Base-by-base conservation (phyloP, 2,329 filamentous ascomycete genomes). In the Colletotrichum nymphaeae region DNA sequence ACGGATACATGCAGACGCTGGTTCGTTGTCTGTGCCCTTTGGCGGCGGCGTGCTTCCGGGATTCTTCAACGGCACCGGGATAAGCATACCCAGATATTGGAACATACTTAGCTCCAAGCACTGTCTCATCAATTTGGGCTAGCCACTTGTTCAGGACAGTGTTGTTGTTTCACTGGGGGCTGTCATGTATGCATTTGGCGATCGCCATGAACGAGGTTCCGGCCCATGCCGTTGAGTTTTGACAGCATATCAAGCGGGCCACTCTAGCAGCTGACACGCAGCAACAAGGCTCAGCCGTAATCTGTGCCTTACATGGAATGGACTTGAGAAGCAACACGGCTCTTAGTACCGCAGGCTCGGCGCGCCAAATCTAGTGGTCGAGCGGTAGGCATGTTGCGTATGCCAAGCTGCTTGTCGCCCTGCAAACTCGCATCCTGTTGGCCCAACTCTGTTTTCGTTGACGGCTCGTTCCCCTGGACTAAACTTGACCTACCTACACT, bases 261-360 rank as follows among this genome's bases (percentile, higher is more conserved):
- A 55, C 37, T 24, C 16, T 35, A 22, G 16, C 19, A 70, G 42
- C 57, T 32, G 35, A 24, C 26, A 22, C 32, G 60, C 53, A 63
- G 69, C 55, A 57, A 32, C 53, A 58, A 32, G 59, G 24, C 65
- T 49, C 42, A 49, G 42, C 19, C 42, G 19, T 49, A 56, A 32
- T 59, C 66, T 59, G 69, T 73, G 64, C 70, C 70, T 72, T 69
- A 72, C 70, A 70, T 70, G 55, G 70, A 67, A 64, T 30, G 14
- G 53, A 19, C 46, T 28, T 16, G 46, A 65, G 66, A 56, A 69
- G 59, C 46, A 37, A 55, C 24, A 12, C n/a, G 58, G 22, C 24
- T 56, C 60, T 46, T 42, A 19, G 42, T 28, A 63, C 53, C 26
- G 66, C 58, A 59, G 66, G 60, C 66, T 55, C 35, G 67, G 70